phyloP scores from a whole-genome alignment of 2,329 filamentous ascomycete species.

The Leptographium lundbergii region DNA sequence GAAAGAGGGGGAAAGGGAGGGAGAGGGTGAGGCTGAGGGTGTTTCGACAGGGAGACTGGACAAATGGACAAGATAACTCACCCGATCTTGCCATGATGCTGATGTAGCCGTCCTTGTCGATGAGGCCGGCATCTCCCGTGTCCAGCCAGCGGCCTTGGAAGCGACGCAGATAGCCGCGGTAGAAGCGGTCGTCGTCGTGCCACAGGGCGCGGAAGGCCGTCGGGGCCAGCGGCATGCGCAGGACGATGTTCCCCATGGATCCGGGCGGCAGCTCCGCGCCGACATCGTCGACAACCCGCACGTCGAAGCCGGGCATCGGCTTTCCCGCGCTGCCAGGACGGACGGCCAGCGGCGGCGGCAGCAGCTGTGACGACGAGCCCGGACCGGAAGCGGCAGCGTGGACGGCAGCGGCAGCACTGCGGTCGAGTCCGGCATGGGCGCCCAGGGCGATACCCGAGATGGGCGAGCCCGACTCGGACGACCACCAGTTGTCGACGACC shows the following conservation, averaged over 20 bases:
- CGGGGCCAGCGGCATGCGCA: conserved; percentile 70
- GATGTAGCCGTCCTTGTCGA: conserved; percentile 61
- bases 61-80: conserved; percentile 6
- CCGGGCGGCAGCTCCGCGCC: conserved; percentile 59
- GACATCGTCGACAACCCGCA: conserved; percentile 69
- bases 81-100: conserved; percentile 46
- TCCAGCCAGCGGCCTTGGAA: conserved; percentile 79
- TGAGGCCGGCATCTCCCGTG: conserved; percentile 79
- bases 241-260: conserved; percentile 83
- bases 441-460: conserved; percentile 42
- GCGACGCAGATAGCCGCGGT: conserved; percentile 69
- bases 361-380: not conserved
- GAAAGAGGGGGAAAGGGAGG: not conserved
- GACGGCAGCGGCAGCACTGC: conserved; percentile 26
- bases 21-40: too few relatives aligned
- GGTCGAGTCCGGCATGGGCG: conserved; percentile 45
- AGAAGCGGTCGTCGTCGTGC: conserved; percentile 76
- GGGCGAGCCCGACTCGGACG: conserved; percentile 44
- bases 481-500: conserved; percentile 51
- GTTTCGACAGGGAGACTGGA: too few relatives aligned
- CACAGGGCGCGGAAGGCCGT: conserved; percentile 79
- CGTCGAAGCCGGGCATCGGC: conserved; percentile 82
- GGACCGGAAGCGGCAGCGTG: conserved; percentile 9
- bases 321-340: conserved; percentile 84
- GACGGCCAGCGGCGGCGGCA: conserved; percentile 40